Evolutionary conservation across 148 eudicot genomes (phyloP), one percentile per base, ranked within the genome.

Genomic region (Rhododendron griersonianum): DNA sequence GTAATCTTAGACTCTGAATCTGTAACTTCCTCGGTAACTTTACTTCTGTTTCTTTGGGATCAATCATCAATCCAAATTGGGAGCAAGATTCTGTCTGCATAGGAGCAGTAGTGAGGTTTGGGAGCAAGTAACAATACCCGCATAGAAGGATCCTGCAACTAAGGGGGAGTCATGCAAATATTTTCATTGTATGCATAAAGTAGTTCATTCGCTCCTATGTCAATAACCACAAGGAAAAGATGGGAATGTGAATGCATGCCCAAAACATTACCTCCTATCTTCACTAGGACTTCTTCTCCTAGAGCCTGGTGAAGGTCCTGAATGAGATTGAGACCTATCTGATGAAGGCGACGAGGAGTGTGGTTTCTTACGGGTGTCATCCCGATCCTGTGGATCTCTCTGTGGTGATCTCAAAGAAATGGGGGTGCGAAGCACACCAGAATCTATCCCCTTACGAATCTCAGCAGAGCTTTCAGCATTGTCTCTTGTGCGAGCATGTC

Each of bases 371-470:
- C 80, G 88, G 39, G 88, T 85, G 74, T 78, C 87, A 65, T 82
- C 87, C 81, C 83, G 86, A 35, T 75, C 89, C 53, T 86, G 86
- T 69, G 88, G 30, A 67, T 92, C 98, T 91, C 94, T 93, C 87
- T 93, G 94, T 5, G 98, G 94, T 74, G 96, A 93, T 84, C 92
- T 89, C 89, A 91, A 87, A 83, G 93, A 89, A 86, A 89, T 88
- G 71, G 91, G 90, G 55, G 90, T 92, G 63, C 86, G 89, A 23
- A 87, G 90, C 28, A 88, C 85, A 39, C 76, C 83, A 84, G 87
- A 83, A 65, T 86, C 89, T 74, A 57, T 55, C 83, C 89, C 85
- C 84, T 80, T 86, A 83, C 81, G 89, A 44, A 50, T 50, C 81
- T 80, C 87, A 85, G 75, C 76, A 61, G 90, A 78, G 87, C 82